phyloP scores from a whole-genome alignment of 495 filamentous ascomycete species.

The Penicillium argentinense region DNA sequence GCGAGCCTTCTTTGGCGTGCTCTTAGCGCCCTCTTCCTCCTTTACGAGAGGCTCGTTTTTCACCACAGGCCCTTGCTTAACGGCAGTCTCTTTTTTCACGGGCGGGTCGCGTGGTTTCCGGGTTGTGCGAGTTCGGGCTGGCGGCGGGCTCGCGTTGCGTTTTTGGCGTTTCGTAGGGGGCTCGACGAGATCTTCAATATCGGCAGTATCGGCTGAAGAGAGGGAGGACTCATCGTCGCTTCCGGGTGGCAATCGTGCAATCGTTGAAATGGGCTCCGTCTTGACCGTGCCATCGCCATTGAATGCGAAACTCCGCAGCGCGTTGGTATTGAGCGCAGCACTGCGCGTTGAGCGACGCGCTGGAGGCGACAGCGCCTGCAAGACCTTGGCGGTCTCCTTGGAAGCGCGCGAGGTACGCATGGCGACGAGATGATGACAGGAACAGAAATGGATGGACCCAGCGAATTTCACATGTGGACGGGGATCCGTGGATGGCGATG shows the following conservation, averaged over 20 bases:
- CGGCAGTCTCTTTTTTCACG: slow-evolving; percentile 26
- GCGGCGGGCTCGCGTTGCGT: slow-evolving; percentile 24
- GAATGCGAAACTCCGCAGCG: slow-evolving; percentile 33
- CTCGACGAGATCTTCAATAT: slow-evolving; percentile 66
- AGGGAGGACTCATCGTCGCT: slow-evolving; percentile 42
- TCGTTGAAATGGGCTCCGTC: slow-evolving; percentile 11
- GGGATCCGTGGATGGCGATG: slow-evolving; percentile 6
- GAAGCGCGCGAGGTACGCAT: slow-evolving; percentile 67
- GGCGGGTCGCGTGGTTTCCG: slow-evolving; percentile 15
- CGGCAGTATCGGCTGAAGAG: slow-evolving; percentile 44
- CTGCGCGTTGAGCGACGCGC: slow-evolving; percentile 41
- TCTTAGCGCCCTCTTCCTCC: slow-evolving; percentile 27
- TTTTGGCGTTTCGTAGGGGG: slow-evolving; percentile 53
- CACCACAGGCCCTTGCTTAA: slow-evolving; percentile 19
- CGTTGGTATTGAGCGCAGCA: slow-evolving; percentile 26
- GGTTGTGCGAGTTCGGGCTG: slow-evolving; percentile 18
- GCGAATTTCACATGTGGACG: slow-evolving; percentile 25
- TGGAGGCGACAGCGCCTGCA: slow-evolving; percentile 45
- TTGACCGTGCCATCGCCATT: slow-evolving; percentile 15
- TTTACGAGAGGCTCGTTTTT: slow-evolving; percentile 27
- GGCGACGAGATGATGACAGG: background rate
- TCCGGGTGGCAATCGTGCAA: slow-evolving; percentile 3
- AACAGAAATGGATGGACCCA: background rate
- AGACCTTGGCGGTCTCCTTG: slow-evolving; percentile 55
- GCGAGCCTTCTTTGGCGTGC: slow-evolving; percentile 36